Evolutionary conservation across 2,329 filamentous ascomycete species (phyloP).

Genomic region (Fusarium metavorans): DNA sequence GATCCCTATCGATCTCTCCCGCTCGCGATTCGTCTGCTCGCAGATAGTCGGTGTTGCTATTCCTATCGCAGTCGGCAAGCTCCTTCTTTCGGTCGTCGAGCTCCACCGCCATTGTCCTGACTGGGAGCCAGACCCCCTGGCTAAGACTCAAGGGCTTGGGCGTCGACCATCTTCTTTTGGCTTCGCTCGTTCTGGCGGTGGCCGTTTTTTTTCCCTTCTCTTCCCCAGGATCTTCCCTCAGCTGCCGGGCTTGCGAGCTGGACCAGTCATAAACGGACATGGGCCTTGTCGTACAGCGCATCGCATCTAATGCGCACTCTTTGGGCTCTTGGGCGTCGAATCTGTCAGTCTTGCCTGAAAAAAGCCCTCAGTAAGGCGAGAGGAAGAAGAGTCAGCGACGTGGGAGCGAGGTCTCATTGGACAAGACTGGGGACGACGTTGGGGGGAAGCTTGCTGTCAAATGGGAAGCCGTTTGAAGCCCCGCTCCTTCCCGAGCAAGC

Average conservation of each 20-base stretch:
- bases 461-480: constrained; percentile 36
- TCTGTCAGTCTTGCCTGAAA: constrained; percentile 2
- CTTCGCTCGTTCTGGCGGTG: constrained; percentile 37
- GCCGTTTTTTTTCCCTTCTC: not conserved
- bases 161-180: constrained; percentile 34
- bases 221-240: constrained; percentile 30
- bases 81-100: constrained; percentile 11
- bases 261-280: constrained; percentile 19
- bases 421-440: constrained; percentile 21
- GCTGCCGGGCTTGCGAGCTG: constrained; percentile 29
- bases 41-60: constrained; percentile 29
- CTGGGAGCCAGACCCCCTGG: constrained; percentile 27
- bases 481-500: constrained; percentile 33
- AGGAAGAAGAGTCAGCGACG: constrained; percentile 8
- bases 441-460: constrained; percentile 23
- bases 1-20: constrained; percentile 35
- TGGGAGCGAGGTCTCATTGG: constrained; percentile 26
- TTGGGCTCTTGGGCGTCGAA: constrained; percentile 18
- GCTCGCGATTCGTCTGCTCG: constrained; percentile 9
- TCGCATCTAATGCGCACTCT: constrained; percentile 14
- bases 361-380: constrained; percentile 28
- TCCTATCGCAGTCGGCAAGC: constrained; percentile 28
- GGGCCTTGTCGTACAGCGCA: constrained; percentile 3
- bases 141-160: constrained; percentile 1
- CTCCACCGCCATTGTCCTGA: constrained; percentile 6